Evolutionary conservation across 2,329 filamentous ascomycete genomes (phyloP).

Genomic region (Dactylellina cionopaga): DNA sequence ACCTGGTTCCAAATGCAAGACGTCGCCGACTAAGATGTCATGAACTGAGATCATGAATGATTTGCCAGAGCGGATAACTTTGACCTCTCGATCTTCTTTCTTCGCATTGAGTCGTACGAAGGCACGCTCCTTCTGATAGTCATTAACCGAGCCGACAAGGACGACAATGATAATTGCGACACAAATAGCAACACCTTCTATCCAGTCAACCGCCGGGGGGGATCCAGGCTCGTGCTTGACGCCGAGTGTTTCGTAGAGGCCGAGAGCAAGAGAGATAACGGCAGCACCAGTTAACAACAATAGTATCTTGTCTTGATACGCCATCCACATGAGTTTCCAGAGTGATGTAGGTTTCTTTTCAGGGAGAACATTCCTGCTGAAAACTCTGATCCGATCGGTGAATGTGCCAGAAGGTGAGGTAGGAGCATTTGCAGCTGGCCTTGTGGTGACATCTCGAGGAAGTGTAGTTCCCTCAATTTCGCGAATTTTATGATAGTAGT

Average conservation of each 20-base stretch:
- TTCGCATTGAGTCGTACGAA: slow-evolving; percentile 71
- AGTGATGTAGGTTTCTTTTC: slow-evolving; percentile 79
- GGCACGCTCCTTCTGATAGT: slow-evolving; percentile 74
- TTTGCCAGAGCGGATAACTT: slow-evolving; percentile 74
- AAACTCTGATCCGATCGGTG: slow-evolving; percentile 74
- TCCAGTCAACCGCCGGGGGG: slow-evolving; percentile 67
- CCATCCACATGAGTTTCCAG: slow-evolving; percentile 79
- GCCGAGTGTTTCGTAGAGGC: slow-evolving; percentile 78
- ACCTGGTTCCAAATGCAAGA: slow-evolving; percentile 74
- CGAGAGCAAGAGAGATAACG: slow-evolving; percentile 75
- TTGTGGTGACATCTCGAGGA: neutral
- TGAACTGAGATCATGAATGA: slow-evolving; percentile 71
- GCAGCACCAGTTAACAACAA: slow-evolving; percentile 77
- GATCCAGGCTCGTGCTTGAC: slow-evolving; percentile 62
- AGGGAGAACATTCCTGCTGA: slow-evolving; percentile 75
- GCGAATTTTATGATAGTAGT: neutral
- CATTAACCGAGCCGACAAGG: slow-evolving; percentile 71
- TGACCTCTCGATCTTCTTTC: slow-evolving; percentile 73
- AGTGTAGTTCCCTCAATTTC: neutral
- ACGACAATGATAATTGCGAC: slow-evolving; percentile 74
- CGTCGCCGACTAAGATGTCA: slow-evolving; percentile 75
- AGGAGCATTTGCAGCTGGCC: neutral
- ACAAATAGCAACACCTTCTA: slow-evolving; percentile 75
- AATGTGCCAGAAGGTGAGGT: slow-evolving; percentile 60
- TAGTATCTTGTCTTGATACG: slow-evolving; percentile 82